Base-by-base conservation (phyloP, 768 basidiomycete genomes). In the Mycena venus region DNA sequence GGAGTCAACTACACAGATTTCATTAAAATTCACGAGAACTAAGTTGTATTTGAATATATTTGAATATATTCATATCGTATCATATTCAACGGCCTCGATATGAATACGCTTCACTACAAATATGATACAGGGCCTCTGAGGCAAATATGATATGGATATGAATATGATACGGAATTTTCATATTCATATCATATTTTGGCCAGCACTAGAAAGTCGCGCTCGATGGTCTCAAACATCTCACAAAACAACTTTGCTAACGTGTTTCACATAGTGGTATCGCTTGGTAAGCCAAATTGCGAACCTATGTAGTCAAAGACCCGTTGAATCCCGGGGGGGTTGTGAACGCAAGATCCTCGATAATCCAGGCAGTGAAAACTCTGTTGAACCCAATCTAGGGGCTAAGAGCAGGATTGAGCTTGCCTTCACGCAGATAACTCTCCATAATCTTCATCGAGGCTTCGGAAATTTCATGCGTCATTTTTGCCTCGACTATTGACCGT, bases 211-310 rank as follows among this genome's bases (percentile, higher is more conserved):
- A n/a, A n/a, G n/a, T n/a, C n/a, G n/a, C n/a, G n/a, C 25, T 78
- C 75, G 31, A 80, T 62, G 27, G 72, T 59, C 11, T 42, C 58
- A 70, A 80, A 75, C 55, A 82, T 70, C 29, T 80, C 76, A 1
- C 31, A 42, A 55, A 70, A 78, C 32, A 80, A 71, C 21, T 51
- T 31, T 8, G 67, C 60, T 21, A 80, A 70, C 27, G 65, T 70
- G 65, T 80, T 81, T 9, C 77, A 77, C 21, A 82, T 76, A 19
- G 80, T 80, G 4, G 81, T 81, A 59, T 82, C 81, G n/a, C 68
- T 70, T 1, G 80, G 82, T 23, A 82, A 32, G 23, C 7, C 40
- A 27, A 27, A 68, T n/a, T 38, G 53, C 6, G 38, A 17, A 8
- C 56, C 21, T 1, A 58, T 15, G 38, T 42, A 68, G 17, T 21